phyloP scores from a whole-genome alignment of 495 filamentous ascomycete genomes.

The Trichoderma erinaceum region DNA sequence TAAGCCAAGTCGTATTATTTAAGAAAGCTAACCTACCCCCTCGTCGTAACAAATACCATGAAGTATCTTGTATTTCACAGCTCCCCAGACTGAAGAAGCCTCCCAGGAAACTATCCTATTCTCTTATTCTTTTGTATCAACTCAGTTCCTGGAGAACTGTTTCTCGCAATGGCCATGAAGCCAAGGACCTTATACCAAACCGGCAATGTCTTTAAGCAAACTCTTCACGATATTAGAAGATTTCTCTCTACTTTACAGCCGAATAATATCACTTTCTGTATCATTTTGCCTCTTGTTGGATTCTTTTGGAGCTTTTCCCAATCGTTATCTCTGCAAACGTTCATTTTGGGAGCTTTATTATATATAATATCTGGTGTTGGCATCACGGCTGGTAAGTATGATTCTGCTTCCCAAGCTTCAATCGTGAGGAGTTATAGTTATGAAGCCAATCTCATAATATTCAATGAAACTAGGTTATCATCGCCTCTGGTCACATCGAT shows the following conservation, averaged over 20 bases:
- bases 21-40: too few relatives aligned
- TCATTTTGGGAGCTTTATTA: conserved; percentile 73
- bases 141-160: too few relatives aligned
- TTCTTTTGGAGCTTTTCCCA: conserved; percentile 75
- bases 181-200: neutral
- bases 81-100: too few relatives aligned
- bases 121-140: too few relatives aligned
- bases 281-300: conserved; percentile 74
- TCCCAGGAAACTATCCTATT: too few relatives aligned
- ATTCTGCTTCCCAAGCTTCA: neutral
- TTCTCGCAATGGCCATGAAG: neutral
- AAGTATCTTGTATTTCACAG: too few relatives aligned
- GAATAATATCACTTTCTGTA: conserved; percentile 71
- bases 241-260: neutral
- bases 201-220: neutral
- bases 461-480: conserved; percentile 57
- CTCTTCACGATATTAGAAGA: neutral
- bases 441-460: too few relatives aligned
- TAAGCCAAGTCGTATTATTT: too few relatives aligned
- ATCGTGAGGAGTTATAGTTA: too few relatives aligned
- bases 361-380: conserved; percentile 89
- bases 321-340: conserved; percentile 67
- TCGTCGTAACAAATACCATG: too few relatives aligned
- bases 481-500: conserved; percentile 89
- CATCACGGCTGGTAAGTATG: conserved; percentile 69